A percentile compares a stretch with the other conserved stretches of the same genome.
Conservation (phyloP, 2,329 filamentous ascomycete species). For the Apiospora saccharicola region DNA sequence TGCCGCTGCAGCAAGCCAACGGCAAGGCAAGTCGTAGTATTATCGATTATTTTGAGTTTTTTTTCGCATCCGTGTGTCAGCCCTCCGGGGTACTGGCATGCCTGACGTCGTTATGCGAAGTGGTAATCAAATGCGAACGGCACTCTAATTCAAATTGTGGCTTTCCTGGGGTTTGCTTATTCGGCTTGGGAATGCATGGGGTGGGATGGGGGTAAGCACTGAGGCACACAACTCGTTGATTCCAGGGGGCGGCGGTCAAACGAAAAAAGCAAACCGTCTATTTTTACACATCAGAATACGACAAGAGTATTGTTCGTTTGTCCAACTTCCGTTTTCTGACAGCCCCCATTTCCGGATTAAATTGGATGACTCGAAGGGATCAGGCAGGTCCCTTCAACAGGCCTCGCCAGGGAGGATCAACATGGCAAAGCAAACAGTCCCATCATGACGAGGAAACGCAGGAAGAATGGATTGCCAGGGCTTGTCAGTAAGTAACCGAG, state of each 20-base stretch:
- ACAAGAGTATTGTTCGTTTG: not conserved
- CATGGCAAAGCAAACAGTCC: constrained; percentile 4
- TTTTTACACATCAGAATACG: constrained; percentile 21
- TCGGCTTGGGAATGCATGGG: not conserved
- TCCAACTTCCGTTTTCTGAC: not conserved
- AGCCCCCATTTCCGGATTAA: constrained; percentile 1
- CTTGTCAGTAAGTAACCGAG: constrained; percentile 5
- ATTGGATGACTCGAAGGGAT: not conserved
- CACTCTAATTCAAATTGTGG: constrained; percentile 9
- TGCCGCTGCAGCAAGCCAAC: not conserved
- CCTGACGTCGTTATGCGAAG: constrained; percentile 21
- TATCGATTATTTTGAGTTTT: not conserved
- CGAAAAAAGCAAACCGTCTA: constrained; percentile 22
- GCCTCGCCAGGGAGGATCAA: not conserved
- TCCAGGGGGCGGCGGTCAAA: constrained; percentile 14
- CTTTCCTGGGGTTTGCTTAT: constrained; percentile 20
- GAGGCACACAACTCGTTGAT: not conserved
- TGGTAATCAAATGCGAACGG: constrained; percentile 18
- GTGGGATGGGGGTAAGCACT: constrained; percentile 1
- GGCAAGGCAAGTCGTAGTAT: not conserved
- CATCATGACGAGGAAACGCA: not conserved
- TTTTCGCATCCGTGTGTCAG: not conserved
- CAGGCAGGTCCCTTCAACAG: not conserved
- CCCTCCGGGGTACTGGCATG: constrained; percentile 13
- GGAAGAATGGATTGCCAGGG: not conserved